A percentile compares a stretch with the other conserved stretches of the same genome.
These are phyloP conservation scores for Pseudopyricularia cyperi DNA, from an alignment of 2,329 filamentous ascomycete species.

Conservation along the genomic window DNA sequence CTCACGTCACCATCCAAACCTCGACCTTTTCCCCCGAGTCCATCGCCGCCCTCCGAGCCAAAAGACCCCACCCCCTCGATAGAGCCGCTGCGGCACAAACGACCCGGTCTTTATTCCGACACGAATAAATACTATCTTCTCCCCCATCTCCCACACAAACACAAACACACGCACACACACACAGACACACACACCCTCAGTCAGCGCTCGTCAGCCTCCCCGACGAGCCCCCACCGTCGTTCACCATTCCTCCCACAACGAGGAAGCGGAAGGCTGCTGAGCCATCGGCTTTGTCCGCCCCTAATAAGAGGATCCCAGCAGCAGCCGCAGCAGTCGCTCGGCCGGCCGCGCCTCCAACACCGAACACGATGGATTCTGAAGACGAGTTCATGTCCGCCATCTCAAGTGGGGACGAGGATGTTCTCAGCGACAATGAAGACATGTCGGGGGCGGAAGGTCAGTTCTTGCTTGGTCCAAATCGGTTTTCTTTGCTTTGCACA, in stretches of 20 bases:
- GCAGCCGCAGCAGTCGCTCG: conserved; percentile 14
- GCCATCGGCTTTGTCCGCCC: conserved; percentile 40
- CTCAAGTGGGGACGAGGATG: conserved; percentile 59
- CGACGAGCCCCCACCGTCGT: conserved; percentile 9
- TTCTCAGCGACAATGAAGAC: conserved; percentile 63
- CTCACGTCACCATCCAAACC: not conserved
- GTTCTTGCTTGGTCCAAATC: conserved; percentile 7
- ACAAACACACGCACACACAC: too few relatives aligned
- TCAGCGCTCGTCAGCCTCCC: conserved; percentile 9
- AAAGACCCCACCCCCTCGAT: not conserved
- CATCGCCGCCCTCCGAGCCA: not conserved
- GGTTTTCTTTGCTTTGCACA: not conserved
- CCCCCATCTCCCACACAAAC: not conserved
- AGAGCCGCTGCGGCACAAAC: not conserved
- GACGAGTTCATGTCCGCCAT: conserved; percentile 82
- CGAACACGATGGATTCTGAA: conserved; percentile 78
- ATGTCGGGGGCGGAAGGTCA: conserved; percentile 38
- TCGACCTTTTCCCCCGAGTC: not conserved
- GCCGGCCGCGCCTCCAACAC: conserved; percentile 40
- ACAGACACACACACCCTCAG: not conserved
- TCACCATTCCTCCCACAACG: conserved; percentile 44
- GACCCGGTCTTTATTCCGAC: not conserved
- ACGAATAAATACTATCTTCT: not conserved
- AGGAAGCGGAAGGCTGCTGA: conserved; percentile 53
- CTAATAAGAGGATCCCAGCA: conserved; percentile 43